Conservation (phyloP, 495 filamentous ascomycete genomes). For the Lepidopterella palustris region DNA sequence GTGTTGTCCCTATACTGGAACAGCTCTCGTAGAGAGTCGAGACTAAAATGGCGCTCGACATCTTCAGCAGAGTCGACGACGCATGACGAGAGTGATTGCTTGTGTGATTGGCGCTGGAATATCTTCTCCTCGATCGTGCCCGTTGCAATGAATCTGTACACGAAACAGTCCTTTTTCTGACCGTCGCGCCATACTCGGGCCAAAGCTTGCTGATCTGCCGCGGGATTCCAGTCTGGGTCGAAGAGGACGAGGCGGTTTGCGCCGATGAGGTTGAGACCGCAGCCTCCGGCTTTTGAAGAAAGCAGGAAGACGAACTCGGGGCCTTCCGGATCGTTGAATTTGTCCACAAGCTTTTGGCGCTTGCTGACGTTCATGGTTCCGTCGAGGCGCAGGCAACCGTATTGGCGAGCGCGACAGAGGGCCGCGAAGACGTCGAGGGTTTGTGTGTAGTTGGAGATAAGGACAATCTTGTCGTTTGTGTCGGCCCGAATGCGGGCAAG, state of each 20-base stretch:
- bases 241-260: constrained; percentile 96
- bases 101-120: constrained; percentile 97
- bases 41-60: constrained; percentile 90
- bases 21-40: constrained; percentile 81
- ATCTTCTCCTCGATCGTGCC: constrained; percentile 99
- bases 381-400: constrained; percentile 84
- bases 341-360: constrained; percentile 93
- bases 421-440: constrained; percentile 93
- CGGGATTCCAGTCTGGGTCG: constrained; percentile 99
- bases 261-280: constrained; percentile 93
- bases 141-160: constrained; percentile 97
- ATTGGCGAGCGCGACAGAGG: constrained; percentile 76
- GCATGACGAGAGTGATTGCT: constrained; percentile 91
- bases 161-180: constrained; percentile 98
- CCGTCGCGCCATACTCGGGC: constrained; percentile 98
- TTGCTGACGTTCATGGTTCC: constrained; percentile 98
- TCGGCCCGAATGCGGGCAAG: constrained; percentile 91
- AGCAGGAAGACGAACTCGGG: constrained; percentile 91
- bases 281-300: constrained; percentile 93
- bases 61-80: constrained; percentile 98
- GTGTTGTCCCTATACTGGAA: constrained; percentile 87
- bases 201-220: constrained; percentile 93
- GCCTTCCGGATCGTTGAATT: constrained; percentile 93
- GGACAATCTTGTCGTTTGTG: constrained; percentile 98
- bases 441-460: constrained; percentile 97